Base-by-base conservation (phyloP, 352 stramenopile species). In the Globisporangium camurandrum region DNA sequence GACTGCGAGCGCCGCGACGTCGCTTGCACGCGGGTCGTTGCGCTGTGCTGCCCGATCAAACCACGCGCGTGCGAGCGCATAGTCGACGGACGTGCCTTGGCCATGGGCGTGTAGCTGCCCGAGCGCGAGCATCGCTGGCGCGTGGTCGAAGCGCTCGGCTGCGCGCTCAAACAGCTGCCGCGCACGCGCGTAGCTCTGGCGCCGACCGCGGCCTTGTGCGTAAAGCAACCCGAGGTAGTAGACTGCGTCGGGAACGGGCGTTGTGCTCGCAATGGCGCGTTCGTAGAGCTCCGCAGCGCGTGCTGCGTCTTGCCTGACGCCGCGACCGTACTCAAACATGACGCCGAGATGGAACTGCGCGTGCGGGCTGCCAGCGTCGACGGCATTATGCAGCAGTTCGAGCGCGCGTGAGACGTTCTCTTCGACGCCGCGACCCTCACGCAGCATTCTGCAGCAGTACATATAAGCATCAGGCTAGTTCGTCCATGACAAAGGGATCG, bases 161-260 rank as follows among this genome's bases (percentile, higher is more conserved):
- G 77, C 77, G 6, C 64, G 43, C n/a, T 59, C 54, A 54, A 86
- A 74, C 24, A 67, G 59, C 38, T 58, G 30, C 1, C 59, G 42
- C 6, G 77, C 77, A 14, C 22, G 36, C 4, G 50, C 14, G 2
- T 65, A 67, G 59, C 59, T 83, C 51, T 68, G 62, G 2, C 27
- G 54, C 20, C 72, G 57, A 3, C 77, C 77, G 43, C 77, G 67
- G 9, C 76, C 74, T 3, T 69, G 51, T 1, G 57, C 50, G 26
- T 79, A 30, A 17, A 85, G 62, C 30, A 88, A 48, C 3, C 57
- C 74, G 9, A 88, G 56, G 38, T 77, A 81, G 64, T 85, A 84
- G 10, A 53, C 61, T 0, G 72, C 77, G 16, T 85, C 74, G 1
- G 59, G 24, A n/a, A 83, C 53, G 41, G 51, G 45, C 9, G 58